Evolutionary conservation across 495 filamentous ascomycete species (phyloP).

Genomic region (Bathelium albidoporum): DNA sequence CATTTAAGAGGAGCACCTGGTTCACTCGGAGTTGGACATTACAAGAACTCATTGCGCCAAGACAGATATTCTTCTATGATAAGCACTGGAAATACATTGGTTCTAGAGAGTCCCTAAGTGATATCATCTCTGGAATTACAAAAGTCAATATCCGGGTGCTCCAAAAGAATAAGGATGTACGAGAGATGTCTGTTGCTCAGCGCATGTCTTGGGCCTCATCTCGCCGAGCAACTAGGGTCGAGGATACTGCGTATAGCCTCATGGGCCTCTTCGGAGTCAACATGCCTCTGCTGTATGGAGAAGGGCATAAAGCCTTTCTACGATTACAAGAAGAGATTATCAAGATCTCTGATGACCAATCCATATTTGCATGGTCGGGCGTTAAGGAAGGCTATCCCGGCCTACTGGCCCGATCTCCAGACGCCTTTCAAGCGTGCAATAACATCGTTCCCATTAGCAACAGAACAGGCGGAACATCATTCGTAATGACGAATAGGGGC

Average conservation of each 20-base stretch:
- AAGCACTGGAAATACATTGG: not conserved
- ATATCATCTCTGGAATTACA: not conserved
- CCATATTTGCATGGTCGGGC: not conserved
- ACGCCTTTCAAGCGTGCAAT: not conserved
- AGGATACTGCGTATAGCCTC: constrained; percentile 21
- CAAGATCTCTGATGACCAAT: constrained; percentile 1
- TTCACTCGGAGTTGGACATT: too few species aligned
- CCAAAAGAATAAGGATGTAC: not conserved
- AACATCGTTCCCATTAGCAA: not conserved
- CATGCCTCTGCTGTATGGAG: constrained; percentile 21
- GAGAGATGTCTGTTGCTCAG: not conserved
- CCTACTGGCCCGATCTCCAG: not conserved
- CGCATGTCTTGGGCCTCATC: constrained; percentile 16
- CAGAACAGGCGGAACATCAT: not conserved
- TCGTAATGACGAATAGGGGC: not conserved
- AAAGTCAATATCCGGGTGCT: not conserved
- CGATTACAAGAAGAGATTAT: constrained; percentile 16
- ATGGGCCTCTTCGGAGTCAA: constrained; percentile 18
- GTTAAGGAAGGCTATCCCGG: not conserved
- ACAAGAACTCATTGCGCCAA: not conserved
- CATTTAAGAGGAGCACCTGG: not conserved
- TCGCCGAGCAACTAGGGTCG: constrained; percentile 10
- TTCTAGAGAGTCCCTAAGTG: not conserved
- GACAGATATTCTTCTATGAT: not conserved
- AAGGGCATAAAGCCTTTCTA: constrained; percentile 11